A percentile compares a stretch with the other conserved stretches of the same genome.
These are phyloP conservation scores for Dryas drummondii DNA, from an alignment of 306 rosid genomes.

Conservation along the genomic window DNA sequence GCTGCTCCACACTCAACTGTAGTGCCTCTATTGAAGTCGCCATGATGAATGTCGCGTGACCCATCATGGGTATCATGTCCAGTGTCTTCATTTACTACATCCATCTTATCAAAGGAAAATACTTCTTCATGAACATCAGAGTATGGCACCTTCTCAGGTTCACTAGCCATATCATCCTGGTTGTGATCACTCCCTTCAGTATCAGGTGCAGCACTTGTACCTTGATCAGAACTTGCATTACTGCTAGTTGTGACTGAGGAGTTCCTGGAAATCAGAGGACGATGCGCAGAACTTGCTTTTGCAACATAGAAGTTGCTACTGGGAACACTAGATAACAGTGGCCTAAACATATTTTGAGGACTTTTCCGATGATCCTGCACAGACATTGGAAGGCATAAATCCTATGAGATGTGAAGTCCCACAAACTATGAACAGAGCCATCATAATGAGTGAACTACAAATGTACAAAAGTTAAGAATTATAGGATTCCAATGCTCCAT, in stretches of 20 bases:
- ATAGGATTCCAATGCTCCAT: neutral
- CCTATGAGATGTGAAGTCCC: constrained; percentile 20
- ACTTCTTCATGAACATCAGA: constrained; percentile 63
- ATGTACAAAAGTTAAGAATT: neutral
- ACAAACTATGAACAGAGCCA: neutral
- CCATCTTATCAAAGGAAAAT: constrained; percentile 71
- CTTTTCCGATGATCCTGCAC: constrained; percentile 71
- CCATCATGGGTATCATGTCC: constrained; percentile 33
- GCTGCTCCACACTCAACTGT: constrained; percentile 29
- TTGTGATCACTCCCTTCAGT: constrained; percentile 63
- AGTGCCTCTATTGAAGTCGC: constrained; percentile 31
- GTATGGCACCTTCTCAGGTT: constrained; percentile 50
- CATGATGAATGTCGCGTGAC: constrained; percentile 32
- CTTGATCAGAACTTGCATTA: constrained; percentile 69
- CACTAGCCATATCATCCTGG: constrained; percentile 58
- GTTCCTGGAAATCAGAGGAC: constrained; percentile 71
- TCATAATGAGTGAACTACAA: constrained; percentile 3
- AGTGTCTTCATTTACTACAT: constrained; percentile 44
- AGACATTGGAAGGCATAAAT: constrained; percentile 18
- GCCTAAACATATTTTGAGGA: constrained; percentile 89
- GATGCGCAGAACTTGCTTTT: constrained; percentile 58
- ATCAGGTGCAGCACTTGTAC: constrained; percentile 50
- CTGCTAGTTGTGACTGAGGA: constrained; percentile 76
- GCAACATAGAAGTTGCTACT: constrained; percentile 73
- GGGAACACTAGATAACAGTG: constrained; percentile 86